phyloP scores from a whole-genome alignment of 768 basidiomycete genomes.

The Amanita phalloides region DNA sequence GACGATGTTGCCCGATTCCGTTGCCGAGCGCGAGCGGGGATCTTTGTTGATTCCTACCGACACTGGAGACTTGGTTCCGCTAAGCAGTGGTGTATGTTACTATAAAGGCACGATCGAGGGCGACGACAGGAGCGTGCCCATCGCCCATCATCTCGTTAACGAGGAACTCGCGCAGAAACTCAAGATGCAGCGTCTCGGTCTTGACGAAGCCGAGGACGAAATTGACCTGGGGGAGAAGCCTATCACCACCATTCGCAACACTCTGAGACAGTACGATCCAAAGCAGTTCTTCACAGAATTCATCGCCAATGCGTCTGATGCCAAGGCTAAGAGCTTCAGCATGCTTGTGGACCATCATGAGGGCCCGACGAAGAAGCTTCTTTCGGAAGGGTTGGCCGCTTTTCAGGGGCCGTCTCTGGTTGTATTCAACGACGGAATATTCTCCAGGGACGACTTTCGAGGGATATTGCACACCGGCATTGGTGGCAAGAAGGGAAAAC shows the following conservation, averaged over 20 bases:
- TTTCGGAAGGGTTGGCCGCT: slow-evolving; percentile 23
- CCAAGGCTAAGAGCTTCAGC: slow-evolving; percentile 30
- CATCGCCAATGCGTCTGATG: slow-evolving; percentile 44
- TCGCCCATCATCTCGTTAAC: slow-evolving; percentile 23
- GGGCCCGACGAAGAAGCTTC: slow-evolving; percentile 8
- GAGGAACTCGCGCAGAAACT: slow-evolving; percentile 21
- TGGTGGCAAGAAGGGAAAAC: slow-evolving; percentile 29
- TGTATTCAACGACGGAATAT: slow-evolving; percentile 32
- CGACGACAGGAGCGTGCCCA: slow-evolving; percentile 5
- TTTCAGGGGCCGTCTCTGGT: slow-evolving; percentile 28
- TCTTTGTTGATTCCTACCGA: slow-evolving; percentile 26
- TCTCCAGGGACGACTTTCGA: slow-evolving; percentile 30
- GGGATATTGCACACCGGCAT: slow-evolving; percentile 34
- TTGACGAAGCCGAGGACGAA: slow-evolving; percentile 19
- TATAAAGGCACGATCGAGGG: slow-evolving; percentile 24
- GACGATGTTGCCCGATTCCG: slow-evolving; percentile 14
- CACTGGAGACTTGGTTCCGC: slow-evolving; percentile 15
- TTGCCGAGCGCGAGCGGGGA: slow-evolving; percentile 14
- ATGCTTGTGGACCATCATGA: slow-evolving; percentile 26
- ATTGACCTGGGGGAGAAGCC: slow-evolving; percentile 34
- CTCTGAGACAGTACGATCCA: slow-evolving; percentile 29
- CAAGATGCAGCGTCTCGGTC: slow-evolving; percentile 21
- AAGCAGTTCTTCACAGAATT: slow-evolving; percentile 38
- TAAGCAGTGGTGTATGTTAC: slow-evolving; percentile 24
- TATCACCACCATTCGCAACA: slow-evolving; percentile 29